phyloP scores from a whole-genome alignment of 768 basidiomycete genomes.

The Russula olivacea region DNA sequence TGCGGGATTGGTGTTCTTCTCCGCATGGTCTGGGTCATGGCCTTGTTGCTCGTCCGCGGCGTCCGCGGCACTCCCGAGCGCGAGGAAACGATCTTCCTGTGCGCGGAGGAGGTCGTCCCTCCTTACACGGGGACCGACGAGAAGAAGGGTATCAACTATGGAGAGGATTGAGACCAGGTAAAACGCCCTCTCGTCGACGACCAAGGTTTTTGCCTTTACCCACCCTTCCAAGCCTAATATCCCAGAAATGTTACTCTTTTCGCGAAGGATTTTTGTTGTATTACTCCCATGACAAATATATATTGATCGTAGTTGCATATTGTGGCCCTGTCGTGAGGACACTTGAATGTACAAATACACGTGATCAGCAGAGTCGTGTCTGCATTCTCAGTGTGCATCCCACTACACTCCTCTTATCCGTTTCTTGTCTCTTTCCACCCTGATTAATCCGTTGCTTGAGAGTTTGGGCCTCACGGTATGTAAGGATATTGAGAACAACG shows the following conservation, averaged over 20 bases:
- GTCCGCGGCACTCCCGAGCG: slow-evolving; percentile 39
- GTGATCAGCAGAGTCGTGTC: background rate
- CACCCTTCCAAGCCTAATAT: background rate
- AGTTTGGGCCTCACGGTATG: background rate
- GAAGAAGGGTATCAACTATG: background rate
- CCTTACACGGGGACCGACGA: slow-evolving; percentile 5
- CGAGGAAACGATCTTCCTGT: slow-evolving; percentile 24
- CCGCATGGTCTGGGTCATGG: slow-evolving; percentile 73
- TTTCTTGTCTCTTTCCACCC: background rate
- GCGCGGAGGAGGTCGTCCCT: slow-evolving; percentile 16
- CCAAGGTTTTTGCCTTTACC: too few species aligned
- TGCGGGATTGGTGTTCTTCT: slow-evolving; percentile 79
- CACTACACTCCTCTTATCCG: background rate
- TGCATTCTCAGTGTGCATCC: background rate
- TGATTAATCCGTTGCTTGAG: background rate
- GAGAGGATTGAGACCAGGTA: background rate
- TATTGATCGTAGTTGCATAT: background rate
- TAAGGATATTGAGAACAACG: background rate
- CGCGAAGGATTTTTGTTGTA: background rate
- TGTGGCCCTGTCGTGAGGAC: background rate
- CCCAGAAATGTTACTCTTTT: background rate
- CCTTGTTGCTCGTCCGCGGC: slow-evolving; percentile 54
- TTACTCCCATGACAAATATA: background rate
- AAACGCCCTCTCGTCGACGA: background rate
- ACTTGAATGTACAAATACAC: background rate